Evolutionary conservation across 2,329 filamentous ascomycete species (phyloP), one percentile per base, ranked within the genome.

Genomic region (Biscogniauxia mediterranea): DNA sequence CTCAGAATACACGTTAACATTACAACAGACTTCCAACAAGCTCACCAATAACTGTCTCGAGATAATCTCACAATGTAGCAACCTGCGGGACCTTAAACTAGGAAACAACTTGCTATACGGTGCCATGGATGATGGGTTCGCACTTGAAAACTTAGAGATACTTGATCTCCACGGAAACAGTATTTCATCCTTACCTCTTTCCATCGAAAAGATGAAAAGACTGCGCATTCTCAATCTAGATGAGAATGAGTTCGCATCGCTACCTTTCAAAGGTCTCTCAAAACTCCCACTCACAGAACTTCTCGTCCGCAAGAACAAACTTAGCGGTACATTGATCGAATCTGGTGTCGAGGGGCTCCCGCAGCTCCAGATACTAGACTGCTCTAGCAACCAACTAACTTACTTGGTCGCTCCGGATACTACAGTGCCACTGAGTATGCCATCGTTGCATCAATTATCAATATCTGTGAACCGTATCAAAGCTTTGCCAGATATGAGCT

Each of bases 151-250:
- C 56, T 81, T 99, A 0, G 93, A 97, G 73, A 83, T 88, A 19
- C 80, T 98, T 8, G 93, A 98, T 65, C 71, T 98, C 8, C 91
- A 92, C 64, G 85, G 85, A 15, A 99, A 99, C 76, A 85, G 87
- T 63, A 81, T 99, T 20, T 86, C 88, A 7, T 81, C 82, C 1
- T 79, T 99, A 17, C 91, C 93, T 0, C 77, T 83, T 9, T 83
- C 84, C 13, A 72, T 97, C 1, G 82, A 83, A n/a, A 83, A 85
- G 26, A 83, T 98, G 64, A 78, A 80, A 2, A 84, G 84, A 23
- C 82, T 99, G 28, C 88, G 90, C 25, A 83, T 90, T 9, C 78
- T 98, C 56, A 94, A 97, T 70, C 74, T 97, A 21, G 87, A 89
- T 60, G 86, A 92, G 66, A 99, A 99, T 69, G 83, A 85, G 57